Conservation (phyloP, 2,329 filamentous ascomycete genomes). For the Mycocentrospora acerina region DNA sequence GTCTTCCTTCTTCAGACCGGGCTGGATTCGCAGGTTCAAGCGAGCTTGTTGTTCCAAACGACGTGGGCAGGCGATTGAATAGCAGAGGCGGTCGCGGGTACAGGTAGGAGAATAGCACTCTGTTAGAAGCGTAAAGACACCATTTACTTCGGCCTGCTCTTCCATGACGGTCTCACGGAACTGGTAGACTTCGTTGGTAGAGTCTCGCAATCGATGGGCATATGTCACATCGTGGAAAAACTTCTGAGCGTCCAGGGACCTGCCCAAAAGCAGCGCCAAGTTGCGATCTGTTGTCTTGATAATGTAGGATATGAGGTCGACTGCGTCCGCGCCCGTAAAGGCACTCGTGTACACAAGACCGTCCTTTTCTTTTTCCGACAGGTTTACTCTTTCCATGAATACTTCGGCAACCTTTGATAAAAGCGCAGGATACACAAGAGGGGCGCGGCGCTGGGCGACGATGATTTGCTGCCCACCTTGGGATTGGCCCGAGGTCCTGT, state of each 20-base stretch:
- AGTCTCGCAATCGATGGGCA: conserved; percentile 91
- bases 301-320: conserved; percentile 93
- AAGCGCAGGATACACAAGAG: conserved; percentile 89
- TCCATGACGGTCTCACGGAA: conserved; percentile 93
- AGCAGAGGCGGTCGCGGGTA: conserved; percentile 91
- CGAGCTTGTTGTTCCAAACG: conserved; percentile 92
- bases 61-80: conserved; percentile 94
- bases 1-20: conserved; percentile 74
- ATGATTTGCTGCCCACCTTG: conserved; percentile 48
- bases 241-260: conserved; percentile 94
- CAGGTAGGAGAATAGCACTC: conserved; percentile 99
- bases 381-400: conserved; percentile 83
- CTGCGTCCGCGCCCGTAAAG: conserved; percentile 92
- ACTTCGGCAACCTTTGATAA: conserved; percentile 91
- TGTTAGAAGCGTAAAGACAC: conserved; percentile 92
- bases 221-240: conserved; percentile 99
- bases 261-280: conserved; percentile 82
- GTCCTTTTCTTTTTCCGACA: conserved; percentile 92
- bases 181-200: conserved; percentile 92
- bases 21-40: conserved; percentile 88
- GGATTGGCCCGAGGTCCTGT: conserved; percentile 49
- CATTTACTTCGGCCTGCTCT: conserved; percentile 81
- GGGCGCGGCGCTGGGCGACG: conserved; percentile 61
- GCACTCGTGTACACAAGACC: conserved; percentile 95
- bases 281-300: conserved; percentile 97